phyloP scores from a whole-genome alignment of 2,329 filamentous ascomycete species.

The Westerdykella aurantiaca region DNA sequence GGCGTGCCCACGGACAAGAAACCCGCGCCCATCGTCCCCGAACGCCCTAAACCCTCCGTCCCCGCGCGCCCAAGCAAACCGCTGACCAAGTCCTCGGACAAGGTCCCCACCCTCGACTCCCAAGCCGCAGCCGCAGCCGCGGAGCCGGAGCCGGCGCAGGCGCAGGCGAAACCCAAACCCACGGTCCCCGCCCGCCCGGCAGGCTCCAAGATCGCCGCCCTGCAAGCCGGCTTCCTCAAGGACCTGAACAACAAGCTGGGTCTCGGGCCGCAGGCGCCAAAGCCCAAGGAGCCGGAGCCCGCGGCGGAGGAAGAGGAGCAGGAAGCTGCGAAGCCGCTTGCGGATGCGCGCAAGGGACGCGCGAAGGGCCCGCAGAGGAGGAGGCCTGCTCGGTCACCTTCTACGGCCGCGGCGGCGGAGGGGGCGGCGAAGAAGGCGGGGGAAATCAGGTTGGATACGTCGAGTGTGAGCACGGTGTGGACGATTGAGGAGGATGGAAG shows the following conservation, averaged over 20 bases:
- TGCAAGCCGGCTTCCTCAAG: conserved; percentile 88
- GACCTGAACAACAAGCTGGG: conserved; percentile 87
- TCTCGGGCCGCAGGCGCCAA: conserved; percentile 73
- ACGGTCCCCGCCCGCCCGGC: conserved; percentile 70
- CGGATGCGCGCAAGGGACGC: conserved; percentile 83
- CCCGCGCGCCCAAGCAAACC: conserved; percentile 55
- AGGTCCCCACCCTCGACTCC: conserved; percentile 23
- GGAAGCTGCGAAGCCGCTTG: conserved; percentile 69
- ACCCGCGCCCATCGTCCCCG: conserved; percentile 48
- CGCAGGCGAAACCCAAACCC: conserved; percentile 67
- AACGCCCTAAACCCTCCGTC: conserved; percentile 59
- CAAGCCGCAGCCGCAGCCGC: conserved; percentile 17
- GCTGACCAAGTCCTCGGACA: conserved; percentile 38
- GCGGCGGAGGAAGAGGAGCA: conserved; percentile 52
- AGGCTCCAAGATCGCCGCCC: conserved; percentile 80
- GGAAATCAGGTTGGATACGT: conserved; percentile 18
- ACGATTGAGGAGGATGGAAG: conserved; percentile 31
- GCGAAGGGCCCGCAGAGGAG: conserved; percentile 81
- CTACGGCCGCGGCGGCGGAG: conserved; percentile 36
- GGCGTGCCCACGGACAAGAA: conserved; percentile 45
- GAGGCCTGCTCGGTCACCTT: conserved; percentile 57
- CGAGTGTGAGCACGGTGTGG: conserved; percentile 29
- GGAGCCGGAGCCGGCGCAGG: too few relatives aligned
- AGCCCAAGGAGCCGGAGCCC: conserved; percentile 65
- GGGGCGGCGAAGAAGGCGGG: conserved; percentile 28